Base-by-base conservation (phyloP, 2,329 filamentous ascomycete genomes). In the Dactylellina parvicollis region DNA sequence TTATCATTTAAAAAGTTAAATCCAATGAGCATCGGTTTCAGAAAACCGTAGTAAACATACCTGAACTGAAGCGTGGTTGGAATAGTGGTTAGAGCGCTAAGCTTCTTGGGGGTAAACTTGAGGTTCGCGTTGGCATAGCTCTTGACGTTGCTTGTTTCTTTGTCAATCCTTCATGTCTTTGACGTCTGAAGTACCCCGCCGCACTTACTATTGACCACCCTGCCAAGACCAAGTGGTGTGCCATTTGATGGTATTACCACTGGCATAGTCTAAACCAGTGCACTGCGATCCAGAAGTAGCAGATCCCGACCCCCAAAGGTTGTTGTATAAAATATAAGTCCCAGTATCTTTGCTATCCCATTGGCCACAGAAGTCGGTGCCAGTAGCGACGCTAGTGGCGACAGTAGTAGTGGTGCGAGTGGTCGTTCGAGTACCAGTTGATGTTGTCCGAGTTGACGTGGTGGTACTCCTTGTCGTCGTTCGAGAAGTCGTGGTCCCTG, bases 271-370 rank as follows among this genome's bases (percentile, higher is more conserved):
- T 65, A 83, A 80, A 26, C 79, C 80, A 22, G 82, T 82, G 79
- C 83, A 85, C 76, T 84, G 83, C 1, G 78, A 81, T 26, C 83
- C 83, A 2, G 82, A 82, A 2, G 77, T 79, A 7, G 82, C 83
- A 46, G 77, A 65, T 32, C 47, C 76, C 42, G 78, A 66, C 74
- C 82, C 83, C 83, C 83, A 85, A 28, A 83, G 80, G 78, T 84
- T 72, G 36, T 72, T 72, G 44, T 72, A 72, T n/a, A 72, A 47
- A 18, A 72, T 72, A 24, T 44, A 72, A 8, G 59, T 60, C 4
- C 60, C 67, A 20, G 67, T 72, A 16, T 72, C 59, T 32, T 54
- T 72, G 1, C 28, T 20, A 24, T 72, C 67, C 67, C 67, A 72
- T 52, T 72, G 67, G 4, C 67, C 67, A 24, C 67, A 72, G 46